Evolutionary conservation across 1,139 yeast species (phyloP).

Genomic region (Debaryomyces sp.): DNA sequence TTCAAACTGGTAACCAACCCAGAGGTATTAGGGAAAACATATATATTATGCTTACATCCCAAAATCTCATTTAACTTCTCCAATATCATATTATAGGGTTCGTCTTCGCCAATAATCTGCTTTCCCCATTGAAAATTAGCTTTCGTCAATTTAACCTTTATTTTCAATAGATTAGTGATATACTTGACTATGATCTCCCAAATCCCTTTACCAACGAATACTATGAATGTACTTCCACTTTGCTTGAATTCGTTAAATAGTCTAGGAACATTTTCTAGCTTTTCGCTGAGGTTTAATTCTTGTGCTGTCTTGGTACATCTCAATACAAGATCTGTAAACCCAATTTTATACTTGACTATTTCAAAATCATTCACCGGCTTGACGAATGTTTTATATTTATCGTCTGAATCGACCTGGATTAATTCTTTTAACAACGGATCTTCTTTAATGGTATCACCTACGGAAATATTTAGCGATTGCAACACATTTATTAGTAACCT

Average conservation of each 20-base stretch:
- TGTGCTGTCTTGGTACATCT: slow-evolving; percentile 65
- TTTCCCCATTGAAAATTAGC: slow-evolving; percentile 55
- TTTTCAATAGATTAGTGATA: slow-evolving; percentile 16
- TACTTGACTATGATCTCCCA: slow-evolving; percentile 62
- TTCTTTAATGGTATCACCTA: slow-evolving; percentile 6
- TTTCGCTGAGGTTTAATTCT: slow-evolving; percentile 56
- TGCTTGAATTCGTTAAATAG: slow-evolving; percentile 48
- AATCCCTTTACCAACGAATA: slow-evolving; percentile 77
- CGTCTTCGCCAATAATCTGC: slow-evolving; percentile 27
- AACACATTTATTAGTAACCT: slow-evolving; percentile 38
- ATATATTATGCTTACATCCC: slow-evolving; percentile 28
- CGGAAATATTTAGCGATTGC: slow-evolving; percentile 6
- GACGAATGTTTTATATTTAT: slow-evolving; percentile 63
- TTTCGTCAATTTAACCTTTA: slow-evolving; percentile 23
- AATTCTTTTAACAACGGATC: slow-evolving; percentile 17
- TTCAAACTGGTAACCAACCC: slow-evolving; percentile 66
- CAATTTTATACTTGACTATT: slow-evolving; percentile 52
- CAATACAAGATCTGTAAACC: slow-evolving; percentile 72
- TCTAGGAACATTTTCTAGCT: slow-evolving; percentile 56
- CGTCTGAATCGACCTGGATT: slow-evolving; percentile 31
- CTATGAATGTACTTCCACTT: slow-evolving; percentile 46
- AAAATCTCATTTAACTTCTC: slow-evolving; percentile 18
- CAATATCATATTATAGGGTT: slow-evolving; percentile 21
- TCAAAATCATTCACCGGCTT: slow-evolving; percentile 52
- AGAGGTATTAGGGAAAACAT: slow-evolving; percentile 75